Evolutionary conservation across 805 yeast species (phyloP).

Genomic region (Wickerhamomyces alni): DNA sequence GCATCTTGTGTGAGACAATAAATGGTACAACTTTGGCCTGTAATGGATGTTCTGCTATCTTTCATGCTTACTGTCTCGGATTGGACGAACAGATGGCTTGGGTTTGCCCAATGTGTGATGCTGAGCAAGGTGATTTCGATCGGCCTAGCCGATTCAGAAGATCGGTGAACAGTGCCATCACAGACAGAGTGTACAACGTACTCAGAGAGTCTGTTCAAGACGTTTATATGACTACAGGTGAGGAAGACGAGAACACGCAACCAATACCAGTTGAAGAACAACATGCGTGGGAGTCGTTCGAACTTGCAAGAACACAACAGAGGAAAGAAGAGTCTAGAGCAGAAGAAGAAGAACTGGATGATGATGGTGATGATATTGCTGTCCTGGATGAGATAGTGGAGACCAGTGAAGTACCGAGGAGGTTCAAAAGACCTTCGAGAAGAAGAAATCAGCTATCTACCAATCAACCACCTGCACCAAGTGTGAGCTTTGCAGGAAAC

Average conservation of each 20-base stretch:
- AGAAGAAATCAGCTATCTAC: conserved; percentile 2
- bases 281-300: conserved; percentile 20
- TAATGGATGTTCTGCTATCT: conserved; percentile 31
- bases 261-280: conserved; percentile 17
- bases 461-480: neutral
- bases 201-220: neutral
- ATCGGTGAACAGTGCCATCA: conserved; percentile 23
- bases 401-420: conserved; percentile 1
- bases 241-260: conserved; percentile 8
- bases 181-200: conserved; percentile 21
- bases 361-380: neutral
- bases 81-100: conserved; percentile 24
- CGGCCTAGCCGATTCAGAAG: conserved; percentile 19
- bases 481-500: too few relatives aligned
- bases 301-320: conserved; percentile 8
- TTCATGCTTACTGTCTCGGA: conserved; percentile 38
- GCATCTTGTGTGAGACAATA: conserved; percentile 19
- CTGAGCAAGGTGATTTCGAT: conserved; percentile 27
- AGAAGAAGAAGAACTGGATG: neutral
- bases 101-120: conserved; percentile 49
- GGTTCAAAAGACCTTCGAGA: conserved; percentile 18
- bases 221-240: conserved; percentile 2
- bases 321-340: neutral
- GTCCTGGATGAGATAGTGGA: neutral
- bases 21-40: conserved; percentile 17